A percentile compares a stretch with the other conserved stretches of the same genome.
Conservation (phyloP, 495 filamentous ascomycete species). For the Aspergillus incahuasiensis region DNA sequence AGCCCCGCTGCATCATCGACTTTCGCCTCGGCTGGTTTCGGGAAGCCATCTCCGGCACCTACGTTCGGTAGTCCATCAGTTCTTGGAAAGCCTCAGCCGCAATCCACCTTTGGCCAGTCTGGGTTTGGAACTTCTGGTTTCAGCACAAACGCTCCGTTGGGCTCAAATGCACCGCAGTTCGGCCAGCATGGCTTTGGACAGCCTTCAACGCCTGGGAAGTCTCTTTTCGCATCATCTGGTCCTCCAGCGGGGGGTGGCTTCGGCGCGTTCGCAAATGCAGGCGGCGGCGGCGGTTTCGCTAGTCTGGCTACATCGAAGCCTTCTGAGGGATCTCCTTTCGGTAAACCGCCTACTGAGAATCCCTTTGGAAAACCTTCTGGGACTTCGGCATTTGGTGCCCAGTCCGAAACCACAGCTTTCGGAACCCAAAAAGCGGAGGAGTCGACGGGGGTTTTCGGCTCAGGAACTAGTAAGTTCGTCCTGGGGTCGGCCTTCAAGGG, state of each 20-base stretch:
- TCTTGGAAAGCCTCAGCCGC: conserved; percentile 18
- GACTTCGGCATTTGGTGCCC: conserved; percentile 27
- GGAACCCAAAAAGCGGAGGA: conserved; percentile 31
- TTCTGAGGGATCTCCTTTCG: conserved; percentile 25
- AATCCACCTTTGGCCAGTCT: conserved; percentile 11
- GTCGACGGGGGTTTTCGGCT: conserved; percentile 48
- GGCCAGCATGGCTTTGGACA: conserved; percentile 46
- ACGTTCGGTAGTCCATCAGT: conserved; percentile 39
- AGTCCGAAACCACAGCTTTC: conserved; percentile 31
- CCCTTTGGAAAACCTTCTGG: conserved; percentile 19
- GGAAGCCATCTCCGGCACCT: conserved; percentile 24
- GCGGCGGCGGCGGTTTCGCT: conserved; percentile 27
- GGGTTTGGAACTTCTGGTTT: conserved; percentile 17
- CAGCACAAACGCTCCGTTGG: conserved; percentile 29
- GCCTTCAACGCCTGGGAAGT: conserved; percentile 28
- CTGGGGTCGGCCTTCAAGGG: conserved; percentile 77
- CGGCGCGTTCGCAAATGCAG: conserved; percentile 28
- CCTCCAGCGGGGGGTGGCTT: conserved; percentile 34
- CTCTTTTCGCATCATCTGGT: conserved; percentile 23
- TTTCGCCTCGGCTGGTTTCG: conserved; percentile 20
- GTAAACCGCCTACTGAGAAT: conserved; percentile 16
- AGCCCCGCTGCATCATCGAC: conserved; percentile 27
- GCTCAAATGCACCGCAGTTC: conserved; percentile 22
- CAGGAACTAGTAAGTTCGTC: conserved; percentile 54
- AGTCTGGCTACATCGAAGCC: conserved; percentile 29